These are phyloP conservation scores for Gloeophyllum trabeum DNA, from an alignment of 768 basidiomycete genomes.

Conservation along the genomic window DNA sequence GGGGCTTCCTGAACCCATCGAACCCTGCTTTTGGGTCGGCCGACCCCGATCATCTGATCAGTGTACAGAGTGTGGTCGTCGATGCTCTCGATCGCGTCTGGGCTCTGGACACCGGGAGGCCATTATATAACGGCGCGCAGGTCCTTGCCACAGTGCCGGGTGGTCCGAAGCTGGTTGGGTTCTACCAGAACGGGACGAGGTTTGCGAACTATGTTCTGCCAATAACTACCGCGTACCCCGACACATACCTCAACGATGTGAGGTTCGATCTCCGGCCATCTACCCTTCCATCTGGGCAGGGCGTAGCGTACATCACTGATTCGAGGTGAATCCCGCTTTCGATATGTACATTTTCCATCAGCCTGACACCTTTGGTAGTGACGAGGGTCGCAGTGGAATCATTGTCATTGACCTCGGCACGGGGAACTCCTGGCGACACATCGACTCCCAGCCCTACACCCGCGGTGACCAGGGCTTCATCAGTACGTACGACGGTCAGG, in stretches of 20 bases:
- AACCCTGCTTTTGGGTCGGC: conserved; percentile 10
- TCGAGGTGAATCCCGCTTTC: not conserved
- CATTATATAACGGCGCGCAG: conserved; percentile 9
- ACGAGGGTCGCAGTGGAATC: conserved; percentile 2
- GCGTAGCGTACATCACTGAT: conserved; percentile 11
- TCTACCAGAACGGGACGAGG: conserved; percentile 7
- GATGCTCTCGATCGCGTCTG: conserved; percentile 13
- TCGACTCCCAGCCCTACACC: conserved; percentile 5
- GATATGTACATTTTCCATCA: not conserved
- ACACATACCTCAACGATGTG: conserved; percentile 13
- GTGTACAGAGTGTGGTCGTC: conserved; percentile 13
- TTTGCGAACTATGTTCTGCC: conserved; percentile 11
- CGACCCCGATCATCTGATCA: conserved; percentile 10
- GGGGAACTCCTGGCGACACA: conserved; percentile 10
- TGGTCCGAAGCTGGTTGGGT: conserved; percentile 13
- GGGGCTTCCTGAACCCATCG: conserved; percentile 7
- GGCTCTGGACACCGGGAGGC: conserved; percentile 14
- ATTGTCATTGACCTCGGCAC: conserved; percentile 10
- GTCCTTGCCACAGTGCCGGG: conserved; percentile 7
- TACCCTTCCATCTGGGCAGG: conserved; percentile 4
- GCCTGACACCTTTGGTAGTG: conserved; percentile 3
- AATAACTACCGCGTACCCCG: conserved; percentile 8
- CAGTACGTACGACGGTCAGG: not conserved
- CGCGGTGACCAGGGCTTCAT: not conserved
- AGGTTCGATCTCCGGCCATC: conserved; percentile 10